Evolutionary conservation across 2,329 filamentous ascomycete genomes (phyloP), one percentile per base, ranked within the genome.

Genomic region (Myrmaecium sp.): DNA sequence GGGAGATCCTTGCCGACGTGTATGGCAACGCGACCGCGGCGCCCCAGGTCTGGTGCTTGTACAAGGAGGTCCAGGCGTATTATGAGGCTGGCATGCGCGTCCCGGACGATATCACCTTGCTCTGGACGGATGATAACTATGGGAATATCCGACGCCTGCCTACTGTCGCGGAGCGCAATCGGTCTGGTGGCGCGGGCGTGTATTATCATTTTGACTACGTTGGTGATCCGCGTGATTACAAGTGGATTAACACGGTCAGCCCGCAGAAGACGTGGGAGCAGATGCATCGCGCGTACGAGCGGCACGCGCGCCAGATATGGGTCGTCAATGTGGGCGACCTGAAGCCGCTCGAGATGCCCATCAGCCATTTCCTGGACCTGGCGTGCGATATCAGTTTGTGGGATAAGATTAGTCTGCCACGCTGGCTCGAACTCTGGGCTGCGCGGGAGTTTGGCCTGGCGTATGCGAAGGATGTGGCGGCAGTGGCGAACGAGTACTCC

Each of bases 1-100:
- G 66, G 26, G 43, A 60, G 6, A 71, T 73, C 30, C 55, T 75
- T 22, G 55, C 53, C 12, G 57, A 64, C 3, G 64, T 74, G 0
- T 61, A 74, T 22, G 59, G 57, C 8, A 48, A 55, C 29, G 50
- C 58, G 35, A 63, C 58, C 4, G 51, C 59, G 2, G 63, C 74
- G 1, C 73, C 74, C 5, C 74, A 79, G 46, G 62, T 73, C 50
- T 79, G 74, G 73, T 77, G 72, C 38, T 51, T 80, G 33, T 81
- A 80, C 50, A 79, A 78, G 42, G 74, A 81, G 43, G 73, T 81
- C 2, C 71, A 74, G 48, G 64, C 66, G 5, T 79, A 80, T 43
- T 68, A 73, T 31, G 66, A 74, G 30, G 57, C 65, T 10, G 74
- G 74, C 2, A 59, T 79, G 42, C 51, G 54, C 2, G 62, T 76